phyloP scores from a whole-genome alignment of 2,329 filamentous ascomycete species.

The Pseudogymnoascus sp. region DNA sequence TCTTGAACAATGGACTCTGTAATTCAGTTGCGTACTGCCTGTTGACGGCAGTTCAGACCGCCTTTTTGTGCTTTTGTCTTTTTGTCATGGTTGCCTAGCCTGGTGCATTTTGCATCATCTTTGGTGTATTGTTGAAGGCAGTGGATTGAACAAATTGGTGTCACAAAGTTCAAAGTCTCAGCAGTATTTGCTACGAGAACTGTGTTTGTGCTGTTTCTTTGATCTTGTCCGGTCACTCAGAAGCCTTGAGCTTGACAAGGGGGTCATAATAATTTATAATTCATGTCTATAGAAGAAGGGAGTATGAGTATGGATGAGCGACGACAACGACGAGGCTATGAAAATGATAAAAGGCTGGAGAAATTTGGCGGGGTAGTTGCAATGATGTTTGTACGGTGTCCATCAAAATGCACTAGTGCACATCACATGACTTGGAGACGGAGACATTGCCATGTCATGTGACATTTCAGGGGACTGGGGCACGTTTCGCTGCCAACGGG shows the following conservation, averaged over 20 bases:
- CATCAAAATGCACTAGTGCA: neutral
- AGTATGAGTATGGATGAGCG: neutral
- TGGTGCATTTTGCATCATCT: neutral
- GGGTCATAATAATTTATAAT: neutral
- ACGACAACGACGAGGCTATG: neutral
- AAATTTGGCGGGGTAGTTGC: neutral
- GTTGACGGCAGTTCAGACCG: neutral
- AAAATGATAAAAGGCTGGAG: neutral
- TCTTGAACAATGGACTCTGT: neutral
- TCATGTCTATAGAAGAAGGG: neutral
- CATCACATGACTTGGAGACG: neutral
- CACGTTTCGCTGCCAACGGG: constrained; percentile 6
- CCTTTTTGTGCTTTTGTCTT: neutral
- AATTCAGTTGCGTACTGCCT: neutral
- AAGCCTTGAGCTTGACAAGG: neutral
- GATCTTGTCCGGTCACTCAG: neutral
- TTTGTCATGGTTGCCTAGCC: constrained; percentile 2
- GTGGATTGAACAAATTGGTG: neutral
- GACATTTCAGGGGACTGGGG: neutral
- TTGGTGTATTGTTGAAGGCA: neutral
- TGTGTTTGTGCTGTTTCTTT: neutral
- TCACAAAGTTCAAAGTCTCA: neutral
- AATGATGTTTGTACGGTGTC: neutral
- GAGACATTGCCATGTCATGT: neutral
- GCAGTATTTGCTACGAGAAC: neutral